Evolutionary conservation across 2,329 filamentous ascomycete genomes (phyloP), one percentile per base, ranked within the genome.

Genomic region (Phoma sp.): DNA sequence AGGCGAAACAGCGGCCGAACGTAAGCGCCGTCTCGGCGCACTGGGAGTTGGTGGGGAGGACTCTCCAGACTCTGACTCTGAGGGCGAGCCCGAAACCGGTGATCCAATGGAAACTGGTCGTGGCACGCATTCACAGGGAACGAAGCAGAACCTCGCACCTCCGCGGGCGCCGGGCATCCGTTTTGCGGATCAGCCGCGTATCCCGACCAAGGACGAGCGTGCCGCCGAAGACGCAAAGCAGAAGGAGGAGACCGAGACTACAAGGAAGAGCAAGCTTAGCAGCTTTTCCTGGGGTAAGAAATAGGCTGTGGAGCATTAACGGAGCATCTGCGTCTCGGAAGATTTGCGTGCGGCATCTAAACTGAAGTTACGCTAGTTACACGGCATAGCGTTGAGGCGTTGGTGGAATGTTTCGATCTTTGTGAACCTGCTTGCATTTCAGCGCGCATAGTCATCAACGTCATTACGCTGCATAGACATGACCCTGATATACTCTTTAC

Each of bases 1-100:
- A 28, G 80, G 77, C 28, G 90, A 93, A 75, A 92, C 89, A 0
- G 87, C 89, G 0, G 90, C 90, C 0, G 91, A 93, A 73, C 81
- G 88, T 51, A 83, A 89, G 33, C 81, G 91, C 47, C 84, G 91
- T 64, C 86, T 92, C 64, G 89, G 89, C 1, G 91, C 90, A 1
- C 77, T 93, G 1, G 89, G 90, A 9, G 79, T 89, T 20, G 62
- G 63, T 20, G 57, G 64, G 11, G 65, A 69, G 20, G 56, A 68
- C 6, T 56, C 63, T 1, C 61, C 66, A 3, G 68, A 68, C 18
- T 71, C 68, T 0, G 70, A 73, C 9, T 69, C 65, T 7, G 71
- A 74, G 17, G 66, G 64, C 15, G 71, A 75, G 26, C 71, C 73
- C 49, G 62, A 53, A 4, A 64, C 47, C 15, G 71, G 71, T 12